Evolutionary conservation across 2,329 filamentous ascomycete genomes (phyloP).

Genomic region (Venturiaceae sp.): DNA sequence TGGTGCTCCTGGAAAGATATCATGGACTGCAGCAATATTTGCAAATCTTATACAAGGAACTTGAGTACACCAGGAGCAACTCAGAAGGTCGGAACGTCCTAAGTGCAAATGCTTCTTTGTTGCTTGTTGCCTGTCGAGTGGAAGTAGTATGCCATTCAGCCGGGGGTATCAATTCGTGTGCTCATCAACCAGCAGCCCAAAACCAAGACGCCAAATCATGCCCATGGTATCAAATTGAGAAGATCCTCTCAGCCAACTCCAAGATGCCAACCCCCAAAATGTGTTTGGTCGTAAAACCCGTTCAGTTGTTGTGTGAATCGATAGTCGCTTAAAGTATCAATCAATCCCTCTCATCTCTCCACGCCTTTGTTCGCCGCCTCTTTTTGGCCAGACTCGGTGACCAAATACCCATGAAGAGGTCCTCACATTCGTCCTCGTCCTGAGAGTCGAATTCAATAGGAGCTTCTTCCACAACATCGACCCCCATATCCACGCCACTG

Average conservation of each 20-base stretch:
- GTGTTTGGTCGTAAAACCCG: not conserved
- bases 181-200: not conserved
- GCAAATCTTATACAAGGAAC: too few species aligned
- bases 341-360: not conserved
- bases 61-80: too few species aligned
- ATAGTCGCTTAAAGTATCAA: too few species aligned
- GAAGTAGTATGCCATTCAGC: not conserved
- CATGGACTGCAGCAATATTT: too few species aligned
- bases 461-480: slow-evolving; percentile 12
- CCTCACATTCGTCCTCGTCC: slow-evolving; percentile 59
- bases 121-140: too few species aligned
- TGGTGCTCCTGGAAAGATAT: too few species aligned
- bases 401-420: slow-evolving; percentile 54
- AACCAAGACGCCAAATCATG: not conserved
- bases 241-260: not conserved
- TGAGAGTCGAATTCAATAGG: slow-evolving; percentile 51
- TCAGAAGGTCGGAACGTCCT: too few species aligned
- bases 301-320: not conserved
- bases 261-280: not conserved
- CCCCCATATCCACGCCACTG: slow-evolving; percentile 7
- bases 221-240: not conserved
- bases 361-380: slow-evolving; percentile 26
- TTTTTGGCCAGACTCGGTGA: slow-evolving; percentile 42
- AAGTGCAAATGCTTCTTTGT: too few species aligned
- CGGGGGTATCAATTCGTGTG: not conserved